Base-by-base conservation (phyloP, 1,139 yeast genomes). In the Yamadazyma kanchanaburiensis region DNA sequence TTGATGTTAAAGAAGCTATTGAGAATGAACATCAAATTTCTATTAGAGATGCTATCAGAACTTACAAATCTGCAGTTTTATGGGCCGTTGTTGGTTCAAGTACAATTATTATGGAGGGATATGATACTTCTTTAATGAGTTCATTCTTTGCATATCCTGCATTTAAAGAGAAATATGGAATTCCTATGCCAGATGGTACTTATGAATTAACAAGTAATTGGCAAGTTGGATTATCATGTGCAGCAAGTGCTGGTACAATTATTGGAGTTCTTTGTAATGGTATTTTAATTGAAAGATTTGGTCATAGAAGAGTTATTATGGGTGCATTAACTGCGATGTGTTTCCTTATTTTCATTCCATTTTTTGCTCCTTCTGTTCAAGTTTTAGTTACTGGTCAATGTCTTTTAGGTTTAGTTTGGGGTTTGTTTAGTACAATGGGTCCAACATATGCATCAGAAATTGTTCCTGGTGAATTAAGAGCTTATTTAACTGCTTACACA, bases 371-470 rank as follows among this genome's bases (percentile, higher is more conserved):
- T 3, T 28, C 37, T 15, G 42, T 50, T 19, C 37, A 41, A 19
- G 35, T 40, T 2, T 36, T 51, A 17, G 31, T 46, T 10, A 39
- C 36, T 11, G 56, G 55, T 15, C 49, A 50, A 32, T 25, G 48
- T 12, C 28, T 50, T 15, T 43, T 46, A 35, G 55, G 55, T 12
- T 21, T 51, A 16, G 48, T 51, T 3, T 50, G 54, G 53, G 56
- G 55, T 23, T 33, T 46, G 4, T 49, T 50, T 25, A 43, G 50
- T 7, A 45, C 50, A 21, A 47, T 51, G 38, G 54, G 54, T 7
- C 46, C 50, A 8, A 40, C 48, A 2, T 51, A 50, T 30, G 38
- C 51, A 11, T 46, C 53, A 4, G 56, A 51, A 36, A 38, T 51
- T 3, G 33, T 40, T 12, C 55, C 53, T 4, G 30, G 41, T 24